These are phyloP conservation scores for Blastobotrys parvus DNA, from an alignment of 805 yeast genomes.

Conservation along the genomic window DNA sequence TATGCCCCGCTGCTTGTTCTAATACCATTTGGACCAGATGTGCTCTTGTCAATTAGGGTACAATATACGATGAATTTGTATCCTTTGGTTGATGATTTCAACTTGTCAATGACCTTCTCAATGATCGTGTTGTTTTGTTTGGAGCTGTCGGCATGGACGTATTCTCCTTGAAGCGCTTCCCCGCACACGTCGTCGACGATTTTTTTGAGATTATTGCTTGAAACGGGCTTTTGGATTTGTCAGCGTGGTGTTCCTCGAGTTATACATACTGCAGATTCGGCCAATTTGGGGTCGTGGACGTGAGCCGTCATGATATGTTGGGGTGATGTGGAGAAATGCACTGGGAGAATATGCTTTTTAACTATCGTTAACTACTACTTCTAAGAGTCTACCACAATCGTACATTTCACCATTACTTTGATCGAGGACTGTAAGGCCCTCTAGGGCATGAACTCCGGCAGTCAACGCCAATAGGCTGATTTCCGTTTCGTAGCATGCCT, in stretches of 20 bases:
- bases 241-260: no score
- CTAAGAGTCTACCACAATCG: conserved; percentile 63
- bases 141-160: conserved; percentile 10
- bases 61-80: conserved; percentile 18
- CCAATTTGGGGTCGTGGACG: background rate
- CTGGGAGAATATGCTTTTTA: no score
- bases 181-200: conserved; percentile 2
- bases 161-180: background rate
- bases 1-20: conserved; percentile 15
- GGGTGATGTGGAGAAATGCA: no score
- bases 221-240: background rate
- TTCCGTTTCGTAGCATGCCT: conserved; percentile 56
- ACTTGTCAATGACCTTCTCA: conserved; percentile 1
- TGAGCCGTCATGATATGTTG: background rate
- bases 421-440: conserved; percentile 60
- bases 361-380: conserved; percentile 31
- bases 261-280: background rate
- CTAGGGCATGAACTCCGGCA: conserved; percentile 55
- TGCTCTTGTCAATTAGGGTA: conserved; percentile 13
- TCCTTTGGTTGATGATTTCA: conserved; percentile 9
- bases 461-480: conserved; percentile 53
- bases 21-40: conserved; percentile 18
- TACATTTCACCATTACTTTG: conserved; percentile 54
- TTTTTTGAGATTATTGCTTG: background rate
- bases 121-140: conserved; percentile 14